Base-by-base conservation (phyloP, 495 filamentous ascomycete genomes). In the Halenospora varia region DNA sequence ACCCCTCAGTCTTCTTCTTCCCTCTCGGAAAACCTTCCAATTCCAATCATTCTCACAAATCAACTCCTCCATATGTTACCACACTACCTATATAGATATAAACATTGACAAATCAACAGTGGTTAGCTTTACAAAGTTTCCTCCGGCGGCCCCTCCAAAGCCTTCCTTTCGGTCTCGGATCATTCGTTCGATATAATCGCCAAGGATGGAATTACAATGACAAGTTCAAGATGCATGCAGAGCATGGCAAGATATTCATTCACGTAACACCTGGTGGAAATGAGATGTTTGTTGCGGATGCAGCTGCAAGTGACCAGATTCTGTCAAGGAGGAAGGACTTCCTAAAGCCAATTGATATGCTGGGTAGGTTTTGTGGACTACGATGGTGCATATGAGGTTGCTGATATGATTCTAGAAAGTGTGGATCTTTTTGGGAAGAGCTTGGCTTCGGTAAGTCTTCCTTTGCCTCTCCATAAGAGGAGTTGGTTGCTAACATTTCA, bases 351-450 rank as follows among this genome's bases (percentile, higher is more conserved):
- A 19, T 72, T 1, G 70, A 70, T 17, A 68, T 66, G 0, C 68
- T 10, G 56, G 61, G 0, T 60, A 57, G 9, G 62, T 71, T 23
- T 61, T 66, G 45, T 57, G 74, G 41, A 59, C 48, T 56, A 6
- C 29, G 13, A 35, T 6, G 51, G 35, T 55, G 11, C 51, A 53
- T 54, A 60, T 35, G 51, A 51, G 9, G 46, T 54, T 25, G 11
- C 17, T 25, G 20, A 22, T 51, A 19, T 51, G 15, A 8, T 42
- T 17, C 20, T 57, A 64, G 65, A 66, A 25, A 57, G 64, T n/a
- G 50, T 74, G 2, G 64, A 71, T 22, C 49, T 75, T 10, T 76
- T 73, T 49, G 73, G 72, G 58, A 26, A 35, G 24, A 2, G 13
- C 13, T 51, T 57, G 15, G 19, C 25, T n/a, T 51, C 55, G 8